Evolutionary conservation across 2,329 filamentous ascomycete genomes (phyloP).

Genomic region (Fusarium nodosum): DNA sequence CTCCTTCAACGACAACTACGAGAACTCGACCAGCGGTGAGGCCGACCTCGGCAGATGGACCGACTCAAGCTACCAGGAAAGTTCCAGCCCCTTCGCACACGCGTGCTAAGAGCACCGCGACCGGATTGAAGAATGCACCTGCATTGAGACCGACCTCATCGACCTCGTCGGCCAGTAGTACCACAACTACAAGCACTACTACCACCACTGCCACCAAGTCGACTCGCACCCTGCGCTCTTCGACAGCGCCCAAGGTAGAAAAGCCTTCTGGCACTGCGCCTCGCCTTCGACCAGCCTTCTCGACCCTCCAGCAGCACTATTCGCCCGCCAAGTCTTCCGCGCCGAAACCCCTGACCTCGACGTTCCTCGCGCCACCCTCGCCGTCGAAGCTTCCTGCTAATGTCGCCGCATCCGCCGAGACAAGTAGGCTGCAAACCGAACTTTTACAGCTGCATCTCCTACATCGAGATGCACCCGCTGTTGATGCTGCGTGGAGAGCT

Average conservation of each 20-base stretch:
- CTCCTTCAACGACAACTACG: conserved; percentile 53
- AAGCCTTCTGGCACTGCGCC: conserved; percentile 45
- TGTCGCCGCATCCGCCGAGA: conserved; percentile 70
- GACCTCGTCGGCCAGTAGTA: conserved; percentile 41
- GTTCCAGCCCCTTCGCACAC: conserved; percentile 44
- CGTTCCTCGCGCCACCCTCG: conserved; percentile 70
- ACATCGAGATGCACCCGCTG: conserved; percentile 66
- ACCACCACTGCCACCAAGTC: conserved; percentile 39
- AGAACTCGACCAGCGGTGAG: conserved; percentile 49
- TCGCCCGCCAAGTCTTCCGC: conserved; percentile 72
- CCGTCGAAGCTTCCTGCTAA: conserved; percentile 73
- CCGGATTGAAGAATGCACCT: conserved; percentile 46
- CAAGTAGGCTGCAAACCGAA: conserved; percentile 71
- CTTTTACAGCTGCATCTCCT: conserved; percentile 75
- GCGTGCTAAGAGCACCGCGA: conserved; percentile 54
- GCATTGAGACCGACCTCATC: conserved; percentile 52
- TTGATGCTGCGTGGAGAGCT: conserved; percentile 65
- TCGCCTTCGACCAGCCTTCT: conserved; percentile 68
- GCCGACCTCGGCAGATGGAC: conserved; percentile 52
- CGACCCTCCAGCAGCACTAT: conserved; percentile 75
- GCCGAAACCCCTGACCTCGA: conserved; percentile 72
- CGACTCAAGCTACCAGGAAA: conserved; percentile 42
- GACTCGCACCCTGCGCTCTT: conserved; percentile 31
- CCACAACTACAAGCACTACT: conserved; percentile 36
- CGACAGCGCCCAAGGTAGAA: conserved; percentile 38